Base-by-base conservation (phyloP, 2,329 filamentous ascomycete species). In the Xylariomycetidae sp. region DNA sequence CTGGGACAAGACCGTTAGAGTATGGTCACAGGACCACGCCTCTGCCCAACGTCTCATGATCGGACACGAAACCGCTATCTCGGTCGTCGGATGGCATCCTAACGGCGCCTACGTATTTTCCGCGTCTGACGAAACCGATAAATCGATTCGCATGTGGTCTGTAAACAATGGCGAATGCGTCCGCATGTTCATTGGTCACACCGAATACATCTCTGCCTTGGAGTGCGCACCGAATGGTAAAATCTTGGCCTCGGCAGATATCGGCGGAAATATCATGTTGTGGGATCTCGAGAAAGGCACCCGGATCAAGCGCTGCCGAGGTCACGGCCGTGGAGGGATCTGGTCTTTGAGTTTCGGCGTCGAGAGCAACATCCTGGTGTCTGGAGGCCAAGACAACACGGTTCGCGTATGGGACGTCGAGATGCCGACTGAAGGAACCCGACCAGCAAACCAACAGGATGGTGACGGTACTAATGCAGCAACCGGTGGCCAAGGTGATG, bases 131-230 rank as follows among this genome's bases (percentile, higher is more conserved):
- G 89, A 81, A 53, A 76, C 71, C 6, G 79, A 98, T 61, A 90
- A 90, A 59, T 92, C 88, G 1, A 86, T 97, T 20, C 82, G 92
- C 18, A 97, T 98, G 90, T 98, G 92, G 92, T 82, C 88, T 8
- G 77, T 96, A n/a, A 75, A 80, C 9, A 90, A 84, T 7, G 92
- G 92, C 17, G 81, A 82, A 41, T 88, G 88, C 22, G 86, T 96
- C 5, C 84, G 92, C 16, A 79, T 97, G 51, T 95, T 97, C 56
- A 88, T 86, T 0, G 92, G 92, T 1, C 92, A 98, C 55, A 84
- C 80, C 0, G 88, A 92, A 31, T 87, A 88, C 52, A 81, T 97
- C 54, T 94, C 84, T 11, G 77, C 88, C 0, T 66, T 97, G 16
- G 79, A 90, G 44, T 94, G 88, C 52, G 83, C 87, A 15, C 88